Base-by-base conservation (phyloP, 75 land plant genomes). In the Sequoiadendron giganteum region DNA sequence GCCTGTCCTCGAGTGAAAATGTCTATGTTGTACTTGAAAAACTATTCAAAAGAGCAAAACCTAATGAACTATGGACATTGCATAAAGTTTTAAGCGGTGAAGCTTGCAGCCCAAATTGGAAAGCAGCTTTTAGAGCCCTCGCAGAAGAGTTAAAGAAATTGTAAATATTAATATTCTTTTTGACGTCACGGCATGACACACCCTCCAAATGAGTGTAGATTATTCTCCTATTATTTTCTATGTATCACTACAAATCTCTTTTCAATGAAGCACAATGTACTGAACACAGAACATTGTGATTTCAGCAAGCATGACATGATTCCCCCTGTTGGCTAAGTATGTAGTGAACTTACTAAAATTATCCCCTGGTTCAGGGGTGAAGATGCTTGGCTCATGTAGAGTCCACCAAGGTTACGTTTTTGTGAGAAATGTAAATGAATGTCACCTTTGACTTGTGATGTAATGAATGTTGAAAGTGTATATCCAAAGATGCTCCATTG, bases 101-200 rank as follows among this genome's bases (percentile, higher is more conserved):
- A 45, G 85, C 86, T 43, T 79, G 85, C 28, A 93, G 88, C 78
- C 54, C 78, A 32, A 83, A 83, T 81, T 83, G 88, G 90, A 86
- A 84, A 86, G 86, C 65, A 38, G 94, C 91, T 76, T 86, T 90
- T 16, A 54, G 73, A 61, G 55, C 91, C 70, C 82, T 93, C 86
- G 88, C 75, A 5, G 90, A 90, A 73, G 91, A 90, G 76, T 87
- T 91, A 3, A 83, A 91, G 45, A 55, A 85, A 47, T 85, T 85
- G 40, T 85, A 43, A 54, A 85, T 81, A 81, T 81, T 18, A 25
- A 28, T 2, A 2, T 34, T 75, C 3, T 25, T 65, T 34, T 75
- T 75, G 3, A 75, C 11, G 39, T 30, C 38, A 75, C 16, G 39
- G 77, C 15, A 75, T 75, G 39, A 75, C 34, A 34, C 76, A 30